Base-by-base conservation (phyloP, 805 yeast genomes). In the Saturnispora dispora region DNA sequence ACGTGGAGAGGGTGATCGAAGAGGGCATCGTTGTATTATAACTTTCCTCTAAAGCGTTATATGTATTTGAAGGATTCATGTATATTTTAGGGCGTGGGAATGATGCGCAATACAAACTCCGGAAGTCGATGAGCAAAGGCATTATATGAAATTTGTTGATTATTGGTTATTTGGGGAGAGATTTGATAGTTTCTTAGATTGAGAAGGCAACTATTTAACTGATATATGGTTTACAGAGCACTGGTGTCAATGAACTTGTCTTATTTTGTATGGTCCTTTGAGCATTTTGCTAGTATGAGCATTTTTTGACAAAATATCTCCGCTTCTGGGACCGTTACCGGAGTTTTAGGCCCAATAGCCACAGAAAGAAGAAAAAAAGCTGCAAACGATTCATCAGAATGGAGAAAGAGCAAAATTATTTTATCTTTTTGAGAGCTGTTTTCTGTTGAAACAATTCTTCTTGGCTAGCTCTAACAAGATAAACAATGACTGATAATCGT, bases 401-500 rank as follows among this genome's bases (percentile, higher is more conserved):
- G 33, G n/a, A 30, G 33, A 30, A 30, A 10, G 33, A 30, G n/a
- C n/a, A 30, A 11, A 30, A 11, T 30, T 30, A 17, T 18, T 37
- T 9, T 37, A 37, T 37, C 41, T 37, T 37, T 37, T 37, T 37
- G 5, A 13, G 5, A 13, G 15, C 28, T 30, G 15, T 30, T 30
- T 30, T 30, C 13, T 13, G 33, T 30, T 11, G 33, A 30, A 13
- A 30, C 33, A 13, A 8, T 35, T 15, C 22, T 37, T 37, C 23
- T 37, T 20, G 9, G 20, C 11, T 37, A 40, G 17, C 8, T 39
- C 18, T 7, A 23, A 11, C 20, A 23, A 22, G 22, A 10, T 23
- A 40, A 22, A 22, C 39, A 22, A 47, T 47, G 50, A 18, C 23
- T 4, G 58, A 55, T 47, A 51, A 52, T 37, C 58, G 58, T 68